Evolutionary conservation across 2,329 filamentous ascomycete species (phyloP).

Genomic region (Paracorniculantispora psalliotae): DNA sequence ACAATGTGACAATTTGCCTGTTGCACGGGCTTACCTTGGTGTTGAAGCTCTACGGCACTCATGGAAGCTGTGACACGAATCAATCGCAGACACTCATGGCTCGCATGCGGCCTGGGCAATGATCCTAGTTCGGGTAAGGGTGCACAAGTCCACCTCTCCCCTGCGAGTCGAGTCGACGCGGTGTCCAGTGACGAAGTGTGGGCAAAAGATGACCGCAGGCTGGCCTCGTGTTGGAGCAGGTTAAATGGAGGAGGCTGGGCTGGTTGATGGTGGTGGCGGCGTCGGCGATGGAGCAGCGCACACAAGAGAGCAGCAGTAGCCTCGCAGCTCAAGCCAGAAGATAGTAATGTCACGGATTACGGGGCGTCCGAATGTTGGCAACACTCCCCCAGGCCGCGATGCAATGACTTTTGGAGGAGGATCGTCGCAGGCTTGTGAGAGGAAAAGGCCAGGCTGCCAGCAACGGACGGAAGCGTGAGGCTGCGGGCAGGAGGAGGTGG

Average conservation of each 20-base stretch:
- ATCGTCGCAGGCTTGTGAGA: slow-evolving; percentile 5
- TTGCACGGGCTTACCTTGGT: background rate
- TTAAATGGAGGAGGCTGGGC: slow-evolving; percentile 8
- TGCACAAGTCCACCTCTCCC: background rate
- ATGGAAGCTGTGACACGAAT: slow-evolving; percentile 6
- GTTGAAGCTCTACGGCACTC: slow-evolving; percentile 10
- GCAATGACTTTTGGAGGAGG: slow-evolving; percentile 3
- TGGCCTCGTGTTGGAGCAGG: background rate
- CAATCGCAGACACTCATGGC: slow-evolving; percentile 4
- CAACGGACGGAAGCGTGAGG: background rate
- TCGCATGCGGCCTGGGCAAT: background rate
- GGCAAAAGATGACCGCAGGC: background rate
- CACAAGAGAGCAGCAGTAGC: background rate
- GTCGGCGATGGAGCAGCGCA: background rate
- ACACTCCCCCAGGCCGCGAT: background rate
- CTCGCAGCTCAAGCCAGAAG: background rate
- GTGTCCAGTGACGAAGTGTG: background rate
- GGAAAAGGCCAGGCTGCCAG: background rate
- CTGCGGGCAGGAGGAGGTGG: background rate
- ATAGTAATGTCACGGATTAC: background rate
- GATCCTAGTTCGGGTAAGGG: background rate
- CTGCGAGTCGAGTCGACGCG: background rate
- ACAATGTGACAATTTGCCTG: background rate
- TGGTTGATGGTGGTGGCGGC: background rate
- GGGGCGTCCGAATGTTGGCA: background rate